Evolutionary conservation across 192 early-diverging fungal genomes (phyloP), one percentile per base, ranked within the genome.

Genomic region (Backusella sp.): DNA sequence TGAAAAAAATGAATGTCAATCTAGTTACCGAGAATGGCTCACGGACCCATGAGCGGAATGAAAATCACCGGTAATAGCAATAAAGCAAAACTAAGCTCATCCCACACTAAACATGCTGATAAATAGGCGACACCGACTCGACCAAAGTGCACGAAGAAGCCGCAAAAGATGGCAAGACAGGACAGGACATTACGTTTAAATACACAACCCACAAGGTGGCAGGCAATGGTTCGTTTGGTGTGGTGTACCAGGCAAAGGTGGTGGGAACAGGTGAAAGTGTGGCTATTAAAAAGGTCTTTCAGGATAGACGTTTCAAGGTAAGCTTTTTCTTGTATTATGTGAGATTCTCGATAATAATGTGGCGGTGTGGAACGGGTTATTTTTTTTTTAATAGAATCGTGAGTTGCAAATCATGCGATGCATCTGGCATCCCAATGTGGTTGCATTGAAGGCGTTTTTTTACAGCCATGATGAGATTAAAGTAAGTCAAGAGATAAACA

Each of bases 301-400:
- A 98, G 87, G 98, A 99, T 83, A 96, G 93, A 83, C 90, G 98
- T 42, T 99, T 98, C 90, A 99, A 99, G 90, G 94, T 94, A 86
- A 70, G 5, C 15, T 4, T 37, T 65, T 44, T 26, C 2, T 34
- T 46, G 34, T 39, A 21, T 14, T 21, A 67, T 32, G 32, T 32
- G 2, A 3, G 32, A 3, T 32, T 32, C 32, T 32, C 32, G 66
- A 39, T 26, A 39, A 49, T 21, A 56, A 39, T 35, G 53, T 14
- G 34, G 72, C 28, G 44, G 11, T 26, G n/a, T 32, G 52, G 3
- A 49, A 59, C 19, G 34, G 21, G 66, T 46, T 75, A 14, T 66
- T 26, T 34, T 34, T 14, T 30, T 14, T 32, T 32, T 32, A 3
- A 15, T 72, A 96, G 94, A 96, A 96, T 81, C 91, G 95, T 44